Conservation (phyloP, 192 early-diverging fungal species). For the Coemansia sp. region DNA sequence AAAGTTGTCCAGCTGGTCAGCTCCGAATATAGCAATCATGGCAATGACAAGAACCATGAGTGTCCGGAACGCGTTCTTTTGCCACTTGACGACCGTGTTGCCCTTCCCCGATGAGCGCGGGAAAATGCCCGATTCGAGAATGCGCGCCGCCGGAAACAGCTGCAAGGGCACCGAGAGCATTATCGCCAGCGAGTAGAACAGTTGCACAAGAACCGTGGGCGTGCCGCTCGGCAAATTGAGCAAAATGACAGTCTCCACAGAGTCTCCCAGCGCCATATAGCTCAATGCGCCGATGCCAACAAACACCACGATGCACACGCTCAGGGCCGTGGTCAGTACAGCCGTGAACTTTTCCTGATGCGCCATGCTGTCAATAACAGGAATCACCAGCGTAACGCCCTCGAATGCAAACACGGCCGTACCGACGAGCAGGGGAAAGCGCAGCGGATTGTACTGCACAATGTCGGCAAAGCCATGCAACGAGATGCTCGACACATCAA, state of each 20-base stretch:
- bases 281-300: conserved; percentile 75
- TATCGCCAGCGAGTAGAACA: conserved; percentile 91
- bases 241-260: conserved; percentile 86
- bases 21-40: conserved; percentile 73
- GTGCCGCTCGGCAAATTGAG: conserved; percentile 75
- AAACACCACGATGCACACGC: conserved; percentile 77
- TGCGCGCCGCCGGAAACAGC: conserved; percentile 90
- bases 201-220: conserved; percentile 69
- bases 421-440: conserved; percentile 87
- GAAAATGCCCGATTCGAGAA: conserved; percentile 85
- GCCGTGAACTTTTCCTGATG: conserved; percentile 77
- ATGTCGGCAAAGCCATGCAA: conserved; percentile 60
- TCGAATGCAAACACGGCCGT: conserved; percentile 93
- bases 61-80: conserved; percentile 80
- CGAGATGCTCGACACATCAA: conserved; percentile 57
- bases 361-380: conserved; percentile 79
- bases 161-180: conserved; percentile 90
- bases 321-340: conserved; percentile 75
- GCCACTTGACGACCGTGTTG: conserved; percentile 77
- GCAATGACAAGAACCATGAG: conserved; percentile 66
- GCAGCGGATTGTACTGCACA: conserved; percentile 69
- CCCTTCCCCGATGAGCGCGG: conserved; percentile 77
- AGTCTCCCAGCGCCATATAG: conserved; percentile 83
- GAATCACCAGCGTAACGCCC: conserved; percentile 81
- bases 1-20: conserved; percentile 80